These are phyloP conservation scores for Globisporangium rhizosaccharum DNA, from an alignment of 352 stramenopile genomes.

Conservation along the genomic window DNA sequence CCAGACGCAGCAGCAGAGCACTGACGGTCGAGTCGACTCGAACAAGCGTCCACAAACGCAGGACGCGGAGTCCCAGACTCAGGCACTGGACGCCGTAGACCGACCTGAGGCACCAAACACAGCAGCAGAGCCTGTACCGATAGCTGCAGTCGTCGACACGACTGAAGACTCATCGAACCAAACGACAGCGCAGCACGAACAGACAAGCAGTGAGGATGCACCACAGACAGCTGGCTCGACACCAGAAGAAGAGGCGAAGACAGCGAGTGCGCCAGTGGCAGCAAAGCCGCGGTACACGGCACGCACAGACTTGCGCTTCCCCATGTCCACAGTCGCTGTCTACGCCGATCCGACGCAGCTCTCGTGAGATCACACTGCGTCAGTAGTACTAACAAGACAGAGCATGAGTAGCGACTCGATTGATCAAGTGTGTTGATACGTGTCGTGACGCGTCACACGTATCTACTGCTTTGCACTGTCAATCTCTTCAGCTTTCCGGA, in stretches of 20 bases:
- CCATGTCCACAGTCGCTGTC: constrained; percentile 72
- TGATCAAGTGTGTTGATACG: neutral
- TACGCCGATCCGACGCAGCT: constrained; percentile 38
- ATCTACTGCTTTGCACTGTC: constrained; percentile 4
- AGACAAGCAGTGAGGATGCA: neutral
- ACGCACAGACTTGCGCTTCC: constrained; percentile 59
- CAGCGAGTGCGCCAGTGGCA: neutral
- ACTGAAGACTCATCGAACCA: neutral
- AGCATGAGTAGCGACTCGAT: too few relatives aligned
- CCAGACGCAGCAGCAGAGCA: neutral
- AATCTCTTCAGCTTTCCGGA: constrained; percentile 20
- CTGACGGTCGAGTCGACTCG: neutral
- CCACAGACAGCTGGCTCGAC: neutral
- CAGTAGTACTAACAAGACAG: neutral
- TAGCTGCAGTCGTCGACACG: neutral
- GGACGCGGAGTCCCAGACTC: neutral
- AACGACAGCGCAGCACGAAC: constrained; percentile 5
- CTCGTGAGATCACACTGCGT: constrained; percentile 2
- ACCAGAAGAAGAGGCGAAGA: constrained; percentile 2
- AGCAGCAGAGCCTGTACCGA: neutral
- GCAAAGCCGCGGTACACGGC: constrained; percentile 43
- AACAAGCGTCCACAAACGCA: too few relatives aligned
- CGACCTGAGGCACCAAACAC: neutral
- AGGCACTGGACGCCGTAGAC: neutral
- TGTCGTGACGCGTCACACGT: neutral